phyloP scores from a whole-genome alignment of 2,329 filamentous ascomycete genomes.

The Nannizzia gypsea region DNA sequence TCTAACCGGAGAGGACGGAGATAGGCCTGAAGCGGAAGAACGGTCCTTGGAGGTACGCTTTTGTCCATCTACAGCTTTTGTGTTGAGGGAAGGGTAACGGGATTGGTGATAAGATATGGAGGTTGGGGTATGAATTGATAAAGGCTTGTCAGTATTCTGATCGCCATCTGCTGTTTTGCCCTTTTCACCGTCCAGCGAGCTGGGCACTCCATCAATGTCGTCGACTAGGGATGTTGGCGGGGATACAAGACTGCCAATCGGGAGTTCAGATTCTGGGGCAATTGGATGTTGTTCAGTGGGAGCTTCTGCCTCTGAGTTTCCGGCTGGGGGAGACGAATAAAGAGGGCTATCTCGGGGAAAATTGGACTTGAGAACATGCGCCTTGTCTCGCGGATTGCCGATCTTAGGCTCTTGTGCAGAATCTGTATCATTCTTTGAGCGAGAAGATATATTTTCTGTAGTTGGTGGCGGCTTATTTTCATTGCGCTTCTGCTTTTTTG shows the following conservation, averaged over 20 bases:
- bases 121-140: constrained; percentile 25
- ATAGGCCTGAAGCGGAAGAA: constrained; percentile 12
- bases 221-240: constrained; percentile 35
- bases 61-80: neutral
- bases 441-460: constrained; percentile 1
- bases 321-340: constrained; percentile 29
- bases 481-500: constrained; percentile 23
- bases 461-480: constrained; percentile 9
- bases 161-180: constrained; percentile 19
- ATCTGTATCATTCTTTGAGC: neutral
- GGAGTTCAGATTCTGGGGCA: constrained; percentile 15
- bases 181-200: constrained; percentile 15
- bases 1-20: constrained; percentile 11
- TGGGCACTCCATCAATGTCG: constrained; percentile 26
- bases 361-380: neutral
- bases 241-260: constrained; percentile 31
- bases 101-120: constrained; percentile 35
- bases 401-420: neutral
- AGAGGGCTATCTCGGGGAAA: constrained; percentile 10
- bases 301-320: constrained; percentile 25
- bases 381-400: neutral
- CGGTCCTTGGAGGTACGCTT: neutral
- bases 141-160: constrained; percentile 8
- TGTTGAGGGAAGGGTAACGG: constrained; percentile 28
- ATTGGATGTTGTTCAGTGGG: constrained; percentile 16